Conservation (phyloP, 2,329 filamentous ascomycete species). For the Fusarium miscanthi region DNA sequence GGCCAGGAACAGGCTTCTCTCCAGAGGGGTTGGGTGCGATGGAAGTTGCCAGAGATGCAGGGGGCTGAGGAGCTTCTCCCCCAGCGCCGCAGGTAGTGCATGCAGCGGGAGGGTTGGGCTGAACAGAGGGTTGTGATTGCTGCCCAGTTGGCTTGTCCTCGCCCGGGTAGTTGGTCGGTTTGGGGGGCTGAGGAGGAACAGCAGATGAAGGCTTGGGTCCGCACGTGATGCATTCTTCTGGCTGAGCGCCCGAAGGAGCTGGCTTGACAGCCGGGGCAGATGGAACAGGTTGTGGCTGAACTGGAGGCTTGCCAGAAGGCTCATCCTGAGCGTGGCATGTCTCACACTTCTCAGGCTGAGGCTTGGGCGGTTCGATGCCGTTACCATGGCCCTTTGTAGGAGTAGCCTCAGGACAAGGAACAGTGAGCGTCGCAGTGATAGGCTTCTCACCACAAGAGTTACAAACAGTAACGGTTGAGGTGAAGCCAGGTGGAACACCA, state of each 20-base stretch:
- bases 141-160: background rate
- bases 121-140: background rate
- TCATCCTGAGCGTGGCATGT: background rate
- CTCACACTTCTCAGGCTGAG: background rate
- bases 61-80: background rate
- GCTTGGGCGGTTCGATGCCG: background rate
- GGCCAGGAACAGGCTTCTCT: background rate
- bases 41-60: background rate
- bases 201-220: background rate
- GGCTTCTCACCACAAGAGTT: background rate
- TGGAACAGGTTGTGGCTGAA: background rate
- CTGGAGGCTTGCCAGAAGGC: background rate
- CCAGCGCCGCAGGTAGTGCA: background rate
- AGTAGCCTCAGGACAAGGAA: background rate
- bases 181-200: background rate
- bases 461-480: background rate
- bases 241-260: background rate
- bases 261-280: background rate
- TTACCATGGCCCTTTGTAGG: background rate
- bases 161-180: background rate
- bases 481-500: background rate
- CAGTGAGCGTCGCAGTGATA: background rate
- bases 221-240: background rate
- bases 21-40: background rate
- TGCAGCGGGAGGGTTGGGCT: background rate